Percentiles rank a stretch among this genome's conserved stretches.
Evolutionary conservation across 495 filamentous ascomycete species (phyloP).

Genomic region (Aspergillus diversus): DNA sequence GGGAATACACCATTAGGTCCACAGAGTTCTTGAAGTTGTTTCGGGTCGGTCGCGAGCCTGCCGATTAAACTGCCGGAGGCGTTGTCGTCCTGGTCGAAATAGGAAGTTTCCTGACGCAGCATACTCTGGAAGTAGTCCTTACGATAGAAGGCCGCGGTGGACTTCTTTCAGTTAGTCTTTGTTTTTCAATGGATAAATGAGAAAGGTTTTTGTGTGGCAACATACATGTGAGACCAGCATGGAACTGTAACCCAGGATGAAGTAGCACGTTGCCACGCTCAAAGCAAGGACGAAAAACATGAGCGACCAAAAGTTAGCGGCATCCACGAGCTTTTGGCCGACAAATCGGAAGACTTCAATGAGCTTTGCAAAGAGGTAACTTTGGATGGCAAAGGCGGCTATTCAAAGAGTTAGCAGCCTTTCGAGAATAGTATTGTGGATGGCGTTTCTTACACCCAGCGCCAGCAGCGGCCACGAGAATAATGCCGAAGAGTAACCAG

Average conservation of each 20-base stretch:
- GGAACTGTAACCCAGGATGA: slow-evolving; percentile 52
- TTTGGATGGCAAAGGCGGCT: slow-evolving; percentile 44
- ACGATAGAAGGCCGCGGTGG: slow-evolving; percentile 56
- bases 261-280: slow-evolving; percentile 54
- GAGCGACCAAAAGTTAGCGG: slow-evolving; percentile 64
- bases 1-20: slow-evolving; percentile 44
- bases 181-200: neutral
- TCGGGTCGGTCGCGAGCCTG: slow-evolving; percentile 59
- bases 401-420: slow-evolving; percentile 34
- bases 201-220: neutral
- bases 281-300: slow-evolving; percentile 66
- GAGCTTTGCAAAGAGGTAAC: slow-evolving; percentile 39
- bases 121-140: slow-evolving; percentile 64
- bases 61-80: slow-evolving; percentile 54
- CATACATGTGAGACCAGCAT: slow-evolving; percentile 17
- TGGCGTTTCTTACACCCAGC: slow-evolving; percentile 48
- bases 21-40: slow-evolving; percentile 64
- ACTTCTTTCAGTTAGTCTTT: slow-evolving; percentile 28
- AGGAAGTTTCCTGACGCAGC: slow-evolving; percentile 57
- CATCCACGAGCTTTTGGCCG: slow-evolving; percentile 30
- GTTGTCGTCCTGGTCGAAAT: slow-evolving; percentile 57
- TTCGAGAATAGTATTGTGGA: slow-evolving; percentile 26
- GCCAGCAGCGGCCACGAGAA: slow-evolving; percentile 50
- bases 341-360: slow-evolving; percentile 42
- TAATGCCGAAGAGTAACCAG: slow-evolving; percentile 52